phyloP scores from a whole-genome alignment of 108 stramenopile species.

The Fistulifera pelliculosa region DNA sequence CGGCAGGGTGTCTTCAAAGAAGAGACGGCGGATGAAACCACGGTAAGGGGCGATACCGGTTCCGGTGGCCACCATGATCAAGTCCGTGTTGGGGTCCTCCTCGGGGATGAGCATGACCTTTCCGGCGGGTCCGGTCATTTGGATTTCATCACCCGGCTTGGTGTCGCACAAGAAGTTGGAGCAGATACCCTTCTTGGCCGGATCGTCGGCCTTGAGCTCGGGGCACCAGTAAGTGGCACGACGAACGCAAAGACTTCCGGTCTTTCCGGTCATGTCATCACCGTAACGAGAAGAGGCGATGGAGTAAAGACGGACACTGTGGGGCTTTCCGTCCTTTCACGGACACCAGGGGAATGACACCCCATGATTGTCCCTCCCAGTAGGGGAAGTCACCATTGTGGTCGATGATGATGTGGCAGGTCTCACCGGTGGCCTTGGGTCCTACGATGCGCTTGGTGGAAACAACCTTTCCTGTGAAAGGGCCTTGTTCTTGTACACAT shows the following conservation, averaged over 20 bases:
- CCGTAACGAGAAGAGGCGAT: constrained; percentile 97
- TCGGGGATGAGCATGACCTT: constrained; percentile 98
- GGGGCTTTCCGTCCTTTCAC: constrained; percentile 94
- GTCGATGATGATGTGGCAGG: constrained; percentile 98
- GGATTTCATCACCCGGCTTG: constrained; percentile 75
- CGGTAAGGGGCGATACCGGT: constrained; percentile 98
- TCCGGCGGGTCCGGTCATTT: constrained; percentile 92
- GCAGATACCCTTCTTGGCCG: constrained; percentile 96
- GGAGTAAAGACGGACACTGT: constrained; percentile 94
- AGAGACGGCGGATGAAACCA: constrained; percentile 93
- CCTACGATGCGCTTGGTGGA: constrained; percentile 96
- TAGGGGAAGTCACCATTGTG: constrained; percentile 97
- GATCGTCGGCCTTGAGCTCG: constrained; percentile 91
- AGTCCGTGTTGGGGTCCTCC: constrained; percentile 84
- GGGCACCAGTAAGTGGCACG: constrained; percentile 94
- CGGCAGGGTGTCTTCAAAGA: constrained; percentile 86
- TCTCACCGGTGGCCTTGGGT: constrained; percentile 92
- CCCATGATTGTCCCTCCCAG: constrained; percentile 98
- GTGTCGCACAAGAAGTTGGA: constrained; percentile 97
- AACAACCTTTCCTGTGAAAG: constrained; percentile 93
- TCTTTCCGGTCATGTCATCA: constrained; percentile 95
- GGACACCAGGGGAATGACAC: constrained; percentile 89
- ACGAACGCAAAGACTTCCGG: constrained; percentile 92
- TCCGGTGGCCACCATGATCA: constrained; percentile 98
- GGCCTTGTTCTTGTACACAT: constrained; percentile 96